These are phyloP conservation scores for Sophora flavescens DNA, from an alignment of 306 rosid species.

Conservation along the genomic window DNA sequence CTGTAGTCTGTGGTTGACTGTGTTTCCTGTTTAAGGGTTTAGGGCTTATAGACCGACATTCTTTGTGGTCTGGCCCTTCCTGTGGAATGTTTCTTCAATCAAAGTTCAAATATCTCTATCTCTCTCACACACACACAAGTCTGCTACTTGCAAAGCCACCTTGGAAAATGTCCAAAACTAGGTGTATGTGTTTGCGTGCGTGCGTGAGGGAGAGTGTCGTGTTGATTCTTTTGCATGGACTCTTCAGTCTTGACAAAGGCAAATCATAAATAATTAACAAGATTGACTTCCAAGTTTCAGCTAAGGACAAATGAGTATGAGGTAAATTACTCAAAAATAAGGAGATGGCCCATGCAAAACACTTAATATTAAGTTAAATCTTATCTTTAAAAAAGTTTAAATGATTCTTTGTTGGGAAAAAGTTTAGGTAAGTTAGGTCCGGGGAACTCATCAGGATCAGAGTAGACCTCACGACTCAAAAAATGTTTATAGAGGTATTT, in stretches of 20 bases:
- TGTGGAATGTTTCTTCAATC: constrained; percentile 11
- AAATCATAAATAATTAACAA: background rate
- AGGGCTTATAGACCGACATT: constrained; percentile 65
- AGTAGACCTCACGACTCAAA: too few species aligned
- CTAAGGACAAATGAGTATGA: constrained; percentile 15
- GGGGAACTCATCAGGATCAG: too few species aligned
- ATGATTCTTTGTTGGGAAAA: too few species aligned
- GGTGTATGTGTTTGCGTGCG: constrained; percentile 24
- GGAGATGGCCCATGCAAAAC: background rate
- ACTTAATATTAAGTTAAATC: background rate
- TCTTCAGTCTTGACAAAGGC: constrained; percentile 25
- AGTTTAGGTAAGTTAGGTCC: too few species aligned
- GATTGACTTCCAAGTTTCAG: constrained; percentile 45
- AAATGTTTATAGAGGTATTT: too few species aligned
- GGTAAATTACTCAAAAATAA: background rate
- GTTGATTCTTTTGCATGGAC: constrained; percentile 39
- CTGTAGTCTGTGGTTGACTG: background rate
- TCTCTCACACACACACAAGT: background rate
- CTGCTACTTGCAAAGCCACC: constrained; percentile 35
- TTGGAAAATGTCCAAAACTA: constrained; percentile 47
- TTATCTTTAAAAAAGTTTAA: background rate
- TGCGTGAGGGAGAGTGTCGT: background rate
- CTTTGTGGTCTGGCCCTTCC: constrained; percentile 49
- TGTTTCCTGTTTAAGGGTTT: constrained; percentile 30
- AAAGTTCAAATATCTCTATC: background rate